Conservation (phyloP, 306 rosid genomes). For the Glycine tomentella region DNA sequence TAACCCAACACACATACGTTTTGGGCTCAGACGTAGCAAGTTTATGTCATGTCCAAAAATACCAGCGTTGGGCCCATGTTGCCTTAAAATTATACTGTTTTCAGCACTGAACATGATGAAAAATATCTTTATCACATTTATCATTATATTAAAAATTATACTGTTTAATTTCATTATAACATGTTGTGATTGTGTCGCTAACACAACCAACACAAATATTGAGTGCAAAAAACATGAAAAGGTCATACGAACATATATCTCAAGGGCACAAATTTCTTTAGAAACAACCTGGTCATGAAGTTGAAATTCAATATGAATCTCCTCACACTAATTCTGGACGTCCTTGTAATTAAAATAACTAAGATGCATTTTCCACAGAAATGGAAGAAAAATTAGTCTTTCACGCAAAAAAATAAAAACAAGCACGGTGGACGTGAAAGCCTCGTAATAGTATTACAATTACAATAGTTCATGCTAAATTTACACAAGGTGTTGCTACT, state of each 20-base stretch:
- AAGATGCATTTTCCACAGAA: background rate
- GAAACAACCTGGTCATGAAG: too few species aligned
- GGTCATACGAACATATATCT: too few species aligned
- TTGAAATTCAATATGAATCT: background rate
- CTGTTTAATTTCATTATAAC: too few species aligned
- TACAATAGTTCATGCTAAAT: background rate
- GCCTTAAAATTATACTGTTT: background rate
- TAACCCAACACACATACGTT: background rate
- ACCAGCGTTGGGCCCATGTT: background rate
- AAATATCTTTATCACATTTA: too few species aligned
- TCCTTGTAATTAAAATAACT: background rate
- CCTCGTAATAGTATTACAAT: background rate
- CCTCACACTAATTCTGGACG: background rate
- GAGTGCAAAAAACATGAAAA: too few species aligned
- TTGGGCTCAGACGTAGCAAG: conserved; percentile 4
- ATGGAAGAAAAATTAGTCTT: background rate
- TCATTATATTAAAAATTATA: too few species aligned
- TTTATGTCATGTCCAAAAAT: background rate
- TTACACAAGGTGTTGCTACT: background rate
- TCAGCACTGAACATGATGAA: background rate
- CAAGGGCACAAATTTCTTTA: too few species aligned
- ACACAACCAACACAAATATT: too few species aligned
- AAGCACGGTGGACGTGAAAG: background rate
- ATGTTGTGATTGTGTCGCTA: too few species aligned
- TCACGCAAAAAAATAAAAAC: background rate